A percentile compares a stretch with the other conserved stretches of the same genome.
These are phyloP conservation scores for Aphanoascus verrucosus DNA, from an alignment of 2,329 filamentous ascomycete species.

Conservation along the genomic window DNA sequence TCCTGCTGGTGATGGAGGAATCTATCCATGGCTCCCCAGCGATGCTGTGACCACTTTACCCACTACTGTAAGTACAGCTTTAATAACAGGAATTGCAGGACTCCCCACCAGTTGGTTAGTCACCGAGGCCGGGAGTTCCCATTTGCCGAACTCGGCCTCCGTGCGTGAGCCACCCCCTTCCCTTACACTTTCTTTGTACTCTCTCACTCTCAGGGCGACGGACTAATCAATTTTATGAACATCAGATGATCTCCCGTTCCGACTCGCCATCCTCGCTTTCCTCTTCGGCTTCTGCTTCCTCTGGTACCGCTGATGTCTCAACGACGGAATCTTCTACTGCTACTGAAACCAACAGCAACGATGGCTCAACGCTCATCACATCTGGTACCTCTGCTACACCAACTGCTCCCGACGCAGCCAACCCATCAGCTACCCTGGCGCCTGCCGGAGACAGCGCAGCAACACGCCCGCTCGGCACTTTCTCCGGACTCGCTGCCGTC, in stretches of 20 bases:
- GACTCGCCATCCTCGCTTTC: slow-evolving; percentile 5
- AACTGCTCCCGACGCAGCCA: not conserved
- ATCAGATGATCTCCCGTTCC: slow-evolving; percentile 19
- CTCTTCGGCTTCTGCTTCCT: slow-evolving; percentile 9
- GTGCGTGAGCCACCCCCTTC: slow-evolving; percentile 48
- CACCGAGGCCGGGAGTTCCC: slow-evolving; percentile 60
- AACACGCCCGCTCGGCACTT: not conserved
- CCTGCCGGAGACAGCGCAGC: slow-evolving; percentile 2
- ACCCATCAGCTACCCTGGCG: slow-evolving; percentile 1
- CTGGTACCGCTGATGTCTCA: slow-evolving; percentile 17
- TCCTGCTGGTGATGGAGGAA: too few species aligned
- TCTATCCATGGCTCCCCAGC: slow-evolving; percentile 24
- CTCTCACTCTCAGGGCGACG: not conserved
- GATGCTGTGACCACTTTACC: slow-evolving; percentile 46
- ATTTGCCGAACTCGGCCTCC: slow-evolving; percentile 58
- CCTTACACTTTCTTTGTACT: not conserved
- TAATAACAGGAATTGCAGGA: slow-evolving; percentile 36
- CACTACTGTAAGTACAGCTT: slow-evolving; percentile 32
- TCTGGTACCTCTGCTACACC: not conserved
- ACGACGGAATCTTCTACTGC: not conserved
- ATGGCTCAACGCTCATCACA: slow-evolving; percentile 1
- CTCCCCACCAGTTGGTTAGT: slow-evolving; percentile 76
- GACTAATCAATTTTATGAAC: not conserved
- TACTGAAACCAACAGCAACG: not conserved
- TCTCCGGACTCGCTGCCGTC: slow-evolving; percentile 2